Evolutionary conservation across 2,329 filamentous ascomycete genomes (phyloP).

Genomic region (Aspergillus nomiae): DNA sequence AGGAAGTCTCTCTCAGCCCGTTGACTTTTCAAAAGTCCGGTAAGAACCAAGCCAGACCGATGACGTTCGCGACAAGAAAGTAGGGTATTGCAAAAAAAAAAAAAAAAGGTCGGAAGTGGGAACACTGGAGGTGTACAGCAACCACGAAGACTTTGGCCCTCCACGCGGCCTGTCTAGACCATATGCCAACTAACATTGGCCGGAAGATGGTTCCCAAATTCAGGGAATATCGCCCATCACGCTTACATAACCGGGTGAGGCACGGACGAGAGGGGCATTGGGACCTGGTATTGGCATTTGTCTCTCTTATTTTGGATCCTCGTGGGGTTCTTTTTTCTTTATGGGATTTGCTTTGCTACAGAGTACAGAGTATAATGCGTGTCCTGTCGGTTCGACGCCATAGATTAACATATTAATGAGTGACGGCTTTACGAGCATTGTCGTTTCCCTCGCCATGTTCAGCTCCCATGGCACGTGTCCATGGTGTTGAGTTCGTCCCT

Average conservation of each 20-base stretch:
- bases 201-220: constrained; percentile 23
- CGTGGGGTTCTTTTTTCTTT: background rate
- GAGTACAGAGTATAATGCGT: background rate
- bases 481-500: background rate
- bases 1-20: background rate
- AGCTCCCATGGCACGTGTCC: background rate
- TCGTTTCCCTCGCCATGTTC: background rate
- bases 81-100: constrained; percentile 20
- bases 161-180: constrained; percentile 17
- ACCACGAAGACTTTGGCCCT: constrained; percentile 3
- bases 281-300: background rate
- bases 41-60: constrained; percentile 30
- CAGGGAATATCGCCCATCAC: constrained; percentile 11
- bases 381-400: no score
- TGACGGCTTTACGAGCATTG: background rate
- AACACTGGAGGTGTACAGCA: constrained; percentile 5
- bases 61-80: constrained; percentile 33
- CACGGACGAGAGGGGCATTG: background rate
- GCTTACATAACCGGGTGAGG: constrained; percentile 13
- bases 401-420: background rate
- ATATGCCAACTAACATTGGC: constrained; percentile 17
- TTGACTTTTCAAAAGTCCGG: constrained; percentile 16
- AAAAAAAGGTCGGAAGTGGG: constrained; percentile 13
- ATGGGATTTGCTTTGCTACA: background rate
- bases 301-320: background rate